These are phyloP conservation scores for Cladophialophora immunda DNA, from an alignment of 2,329 filamentous ascomycete species.

Conservation along the genomic window DNA sequence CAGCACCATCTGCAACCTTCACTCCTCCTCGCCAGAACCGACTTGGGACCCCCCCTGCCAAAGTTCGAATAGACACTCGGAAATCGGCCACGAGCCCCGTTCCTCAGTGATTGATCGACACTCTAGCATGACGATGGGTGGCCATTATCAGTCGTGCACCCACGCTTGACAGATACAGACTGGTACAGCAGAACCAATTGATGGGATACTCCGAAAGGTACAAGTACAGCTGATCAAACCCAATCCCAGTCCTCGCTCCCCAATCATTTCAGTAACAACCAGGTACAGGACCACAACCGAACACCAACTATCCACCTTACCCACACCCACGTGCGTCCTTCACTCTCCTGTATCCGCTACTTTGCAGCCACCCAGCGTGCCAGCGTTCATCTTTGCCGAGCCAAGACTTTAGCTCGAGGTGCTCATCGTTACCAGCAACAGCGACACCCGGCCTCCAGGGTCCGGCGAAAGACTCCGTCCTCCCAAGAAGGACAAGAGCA, in stretches of 20 bases:
- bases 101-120: background rate
- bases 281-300: constrained; percentile 3
- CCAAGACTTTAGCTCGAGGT: constrained; percentile 2
- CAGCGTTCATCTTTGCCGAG: background rate
- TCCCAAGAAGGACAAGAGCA: background rate
- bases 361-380: background rate
- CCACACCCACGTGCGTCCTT: background rate
- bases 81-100: constrained; percentile 11
- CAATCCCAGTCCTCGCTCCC: background rate
- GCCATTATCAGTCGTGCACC: background rate
- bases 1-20: background rate
- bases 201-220: background rate
- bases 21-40: background rate
- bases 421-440: background rate
- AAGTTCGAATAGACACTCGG: constrained; percentile 17
- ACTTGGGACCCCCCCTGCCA: background rate
- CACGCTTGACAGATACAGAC: background rate
- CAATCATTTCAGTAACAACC: background rate
- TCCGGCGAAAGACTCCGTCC: background rate
- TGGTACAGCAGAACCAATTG: background rate
- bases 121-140: background rate
- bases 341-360: background rate
- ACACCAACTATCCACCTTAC: background rate
- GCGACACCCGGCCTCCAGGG: background rate
- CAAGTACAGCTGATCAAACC: background rate